Evolutionary conservation across 495 filamentous ascomycete genomes (phyloP).

Genomic region (Hypoxylon perforatum): DNA sequence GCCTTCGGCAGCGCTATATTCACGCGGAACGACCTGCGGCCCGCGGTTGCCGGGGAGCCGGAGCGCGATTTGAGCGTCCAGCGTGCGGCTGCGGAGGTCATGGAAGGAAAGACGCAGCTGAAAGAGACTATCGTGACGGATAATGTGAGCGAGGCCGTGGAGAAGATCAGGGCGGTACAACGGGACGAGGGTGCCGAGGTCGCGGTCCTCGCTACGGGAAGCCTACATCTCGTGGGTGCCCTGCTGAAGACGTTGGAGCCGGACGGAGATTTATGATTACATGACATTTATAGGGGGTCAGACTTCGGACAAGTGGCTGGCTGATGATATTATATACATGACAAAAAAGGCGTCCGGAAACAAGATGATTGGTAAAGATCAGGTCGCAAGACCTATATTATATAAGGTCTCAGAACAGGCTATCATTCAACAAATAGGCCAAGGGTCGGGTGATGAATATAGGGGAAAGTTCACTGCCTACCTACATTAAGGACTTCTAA

Average conservation of each 20-base stretch:
- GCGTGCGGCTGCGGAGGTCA: conserved; percentile 39
- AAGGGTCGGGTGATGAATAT: no score
- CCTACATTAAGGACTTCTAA: no score
- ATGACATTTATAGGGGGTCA: neutral
- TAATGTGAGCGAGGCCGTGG: conserved; percentile 46
- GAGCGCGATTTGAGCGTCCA: conserved; percentile 51
- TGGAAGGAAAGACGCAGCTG: conserved; percentile 26
- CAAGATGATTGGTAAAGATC: no score
- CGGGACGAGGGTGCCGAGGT: conserved; percentile 29
- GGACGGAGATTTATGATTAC: conserved; percentile 40
- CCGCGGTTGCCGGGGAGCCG: conserved; percentile 22
- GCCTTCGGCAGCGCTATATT: conserved; percentile 54
- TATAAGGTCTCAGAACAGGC: no score
- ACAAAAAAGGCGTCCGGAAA: neutral
- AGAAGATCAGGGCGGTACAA: conserved; percentile 32
- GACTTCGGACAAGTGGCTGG: neutral
- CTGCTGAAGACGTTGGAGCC: conserved; percentile 79
- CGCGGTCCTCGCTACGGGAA: conserved; percentile 76
- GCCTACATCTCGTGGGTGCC: conserved; percentile 87
- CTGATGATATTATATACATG: neutral
- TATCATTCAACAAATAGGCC: no score
- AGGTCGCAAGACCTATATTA: no score
- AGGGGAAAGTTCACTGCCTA: no score
- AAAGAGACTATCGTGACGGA: conserved; percentile 37
- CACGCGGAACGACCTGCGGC: conserved; percentile 54